Conservation (phyloP, 2,329 filamentous ascomycete species). For the Penicillium expansum region DNA sequence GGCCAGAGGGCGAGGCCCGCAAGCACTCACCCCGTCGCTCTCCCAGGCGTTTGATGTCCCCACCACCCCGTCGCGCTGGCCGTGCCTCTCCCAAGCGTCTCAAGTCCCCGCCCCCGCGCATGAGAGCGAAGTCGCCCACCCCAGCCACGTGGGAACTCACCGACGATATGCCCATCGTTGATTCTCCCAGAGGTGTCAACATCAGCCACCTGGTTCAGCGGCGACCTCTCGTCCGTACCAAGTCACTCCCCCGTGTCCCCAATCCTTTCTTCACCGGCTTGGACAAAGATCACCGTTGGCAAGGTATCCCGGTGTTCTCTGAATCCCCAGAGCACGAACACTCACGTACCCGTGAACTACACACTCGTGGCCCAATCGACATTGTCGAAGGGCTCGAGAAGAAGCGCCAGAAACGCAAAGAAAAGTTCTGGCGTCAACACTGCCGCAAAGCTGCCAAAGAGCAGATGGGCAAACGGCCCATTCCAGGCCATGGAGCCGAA, state of each 20-base stretch:
- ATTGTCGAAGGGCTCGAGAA: constrained; percentile 95
- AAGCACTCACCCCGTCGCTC: constrained; percentile 57
- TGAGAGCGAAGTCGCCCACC: constrained; percentile 48
- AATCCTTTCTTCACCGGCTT: constrained; percentile 61
- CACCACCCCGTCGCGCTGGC: constrained; percentile 51
- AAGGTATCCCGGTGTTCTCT: constrained; percentile 35
- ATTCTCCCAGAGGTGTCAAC: constrained; percentile 48
- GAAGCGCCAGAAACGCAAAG: constrained; percentile 87
- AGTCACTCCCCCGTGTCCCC: constrained; percentile 78
- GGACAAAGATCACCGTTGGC: constrained; percentile 33
- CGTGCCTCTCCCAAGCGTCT: constrained; percentile 62
- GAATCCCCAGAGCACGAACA: constrained; percentile 36
- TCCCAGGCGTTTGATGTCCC: constrained; percentile 61
- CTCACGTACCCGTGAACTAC: constrained; percentile 52
- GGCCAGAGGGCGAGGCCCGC: constrained; percentile 45
- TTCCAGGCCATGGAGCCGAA: constrained; percentile 83
- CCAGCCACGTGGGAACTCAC: constrained; percentile 42
- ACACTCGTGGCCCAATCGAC: constrained; percentile 89
- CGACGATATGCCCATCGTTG: constrained; percentile 44
- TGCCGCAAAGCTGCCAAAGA: constrained; percentile 75
- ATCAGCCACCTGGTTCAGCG: constrained; percentile 58
- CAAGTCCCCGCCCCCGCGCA: constrained; percentile 68
- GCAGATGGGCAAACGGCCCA: constrained; percentile 61
- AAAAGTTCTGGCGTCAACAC: constrained; percentile 88
- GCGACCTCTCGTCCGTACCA: constrained; percentile 71